A percentile compares a stretch with the other conserved stretches of the same genome.
These are phyloP conservation scores for Claviceps sp. DNA, from an alignment of 2,329 filamentous ascomycete species.

Conservation along the genomic window DNA sequence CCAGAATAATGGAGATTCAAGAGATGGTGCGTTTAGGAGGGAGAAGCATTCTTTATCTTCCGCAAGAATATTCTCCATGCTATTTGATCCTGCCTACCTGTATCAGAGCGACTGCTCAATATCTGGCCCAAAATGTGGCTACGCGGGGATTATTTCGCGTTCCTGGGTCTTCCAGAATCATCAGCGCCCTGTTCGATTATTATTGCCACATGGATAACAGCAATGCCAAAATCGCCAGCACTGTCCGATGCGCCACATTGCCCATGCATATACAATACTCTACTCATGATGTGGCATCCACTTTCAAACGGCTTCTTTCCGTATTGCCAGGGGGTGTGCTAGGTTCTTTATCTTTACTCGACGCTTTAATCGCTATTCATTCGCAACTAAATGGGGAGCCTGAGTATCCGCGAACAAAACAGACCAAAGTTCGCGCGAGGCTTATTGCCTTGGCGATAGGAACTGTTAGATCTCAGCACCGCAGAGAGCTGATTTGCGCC, in stretches of 20 bases:
- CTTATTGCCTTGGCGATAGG: constrained; percentile 51
- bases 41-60: constrained; percentile 47
- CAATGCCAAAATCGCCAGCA: constrained; percentile 38
- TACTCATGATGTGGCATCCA: constrained; percentile 52
- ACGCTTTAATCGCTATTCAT: constrained; percentile 48
- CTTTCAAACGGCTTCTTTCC: constrained; percentile 52
- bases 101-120: constrained; percentile 51
- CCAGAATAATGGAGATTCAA: constrained; percentile 38
- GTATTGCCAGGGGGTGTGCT: constrained; percentile 53
- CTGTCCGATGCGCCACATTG: constrained; percentile 44
- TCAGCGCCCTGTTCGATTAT: constrained; percentile 49
- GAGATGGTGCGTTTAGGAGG: constrained; percentile 51
- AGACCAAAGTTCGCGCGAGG: constrained; percentile 45
- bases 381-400: constrained; percentile 38
- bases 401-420: constrained; percentile 38
- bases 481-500: constrained; percentile 50
- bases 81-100: constrained; percentile 50
- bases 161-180: constrained; percentile 41
- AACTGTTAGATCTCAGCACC: constrained; percentile 44
- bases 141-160: constrained; percentile 51
- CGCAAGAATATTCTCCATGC: constrained; percentile 42
- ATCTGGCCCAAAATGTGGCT: constrained; percentile 42
- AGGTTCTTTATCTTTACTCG: constrained; percentile 47
- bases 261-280: constrained; percentile 46
- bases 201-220: constrained; percentile 40